Conservation (phyloP, 2,329 filamentous ascomycete species). For the Annulohypoxylon truncatum region DNA sequence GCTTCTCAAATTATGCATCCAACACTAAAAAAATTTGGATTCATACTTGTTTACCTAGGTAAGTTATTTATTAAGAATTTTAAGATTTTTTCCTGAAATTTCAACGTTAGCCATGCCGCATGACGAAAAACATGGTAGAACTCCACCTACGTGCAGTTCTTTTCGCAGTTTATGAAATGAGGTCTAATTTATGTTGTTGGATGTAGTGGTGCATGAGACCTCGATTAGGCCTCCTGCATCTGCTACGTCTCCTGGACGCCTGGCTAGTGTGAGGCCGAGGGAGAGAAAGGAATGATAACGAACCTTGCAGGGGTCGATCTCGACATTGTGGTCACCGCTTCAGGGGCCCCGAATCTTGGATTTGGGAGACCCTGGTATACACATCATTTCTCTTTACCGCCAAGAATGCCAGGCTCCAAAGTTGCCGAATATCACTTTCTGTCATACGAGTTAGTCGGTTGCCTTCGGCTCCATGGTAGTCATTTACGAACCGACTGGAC, state of each 20-base stretch:
- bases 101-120: slow-evolving; percentile 25
- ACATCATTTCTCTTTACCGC: slow-evolving; percentile 59
- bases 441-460: slow-evolving; percentile 32
- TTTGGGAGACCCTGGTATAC: slow-evolving; percentile 17
- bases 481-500: slow-evolving; percentile 48
- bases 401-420: slow-evolving; percentile 70
- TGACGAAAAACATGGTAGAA: slow-evolving; percentile 11
- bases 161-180: slow-evolving; percentile 29
- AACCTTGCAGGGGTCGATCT: slow-evolving; percentile 23
- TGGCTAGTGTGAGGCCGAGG: not conserved
- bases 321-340: not conserved
- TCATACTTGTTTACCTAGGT: slow-evolving; percentile 7
- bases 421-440: slow-evolving; percentile 66
- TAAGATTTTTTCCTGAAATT: slow-evolving; percentile 12
- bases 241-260: not conserved
- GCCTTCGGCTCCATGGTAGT: not conserved
- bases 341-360: not conserved
- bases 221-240: not conserved
- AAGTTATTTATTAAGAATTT: not conserved
- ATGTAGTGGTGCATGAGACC: slow-evolving; percentile 5
- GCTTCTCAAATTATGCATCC: slow-evolving; percentile 34
- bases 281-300: not conserved
- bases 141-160: slow-evolving; percentile 25
- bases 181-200: slow-evolving; percentile 28
- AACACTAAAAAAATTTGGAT: not conserved